Evolutionary conservation across 192 early-diverging fungal species (phyloP), one percentile per base, ranked within the genome.

Genomic region (Coemansia nantahalensis): DNA sequence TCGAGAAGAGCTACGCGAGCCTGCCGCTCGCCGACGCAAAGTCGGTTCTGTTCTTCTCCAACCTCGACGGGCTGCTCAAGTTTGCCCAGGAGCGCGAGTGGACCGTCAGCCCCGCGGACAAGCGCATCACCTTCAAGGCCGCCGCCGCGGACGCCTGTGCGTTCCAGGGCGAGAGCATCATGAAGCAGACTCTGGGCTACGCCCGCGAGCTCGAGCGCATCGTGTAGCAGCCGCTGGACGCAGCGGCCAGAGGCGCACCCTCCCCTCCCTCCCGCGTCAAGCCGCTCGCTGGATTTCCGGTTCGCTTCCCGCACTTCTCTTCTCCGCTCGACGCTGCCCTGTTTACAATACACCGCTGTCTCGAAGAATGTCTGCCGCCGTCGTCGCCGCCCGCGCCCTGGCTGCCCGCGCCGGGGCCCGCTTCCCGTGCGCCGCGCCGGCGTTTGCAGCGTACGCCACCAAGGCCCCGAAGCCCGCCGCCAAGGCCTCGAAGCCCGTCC

Each of bases 131-230:
- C 51, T 98, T 98, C 67, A 66, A 76, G 23, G 68, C 79, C 11
- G 75, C 80, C 35, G 82, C 83, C 56, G 79, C 80, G 17, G 81
- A 85, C 51, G 63, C 68, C 24, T 71, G 64, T 36, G 82, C 82
- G 54, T 92, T 96, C 55, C 92, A 93, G 32, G 80, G 89, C 30
- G 84, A 86, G 47, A 81, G 81, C 48, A 89, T 95, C 42, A 90
- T 97, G 65, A 79, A 83, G 55, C 85, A 91, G 75, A 81, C 87
- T 26, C 77, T 98, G 65, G 63, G 78, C 14, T 98, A 98, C 72
- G 96, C 96, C 12, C 74, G 83, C 48, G 96, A 98, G 77, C 81
- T 98, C 51, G 96, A 98, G 70, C 87, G 91, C 50, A 98, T 98
- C 78, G 94, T 93, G 47, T 90, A 89, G 31, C 26, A 3, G 26